Conservation (phyloP, 495 filamentous ascomycete genomes). For the Neurospora africana region DNA sequence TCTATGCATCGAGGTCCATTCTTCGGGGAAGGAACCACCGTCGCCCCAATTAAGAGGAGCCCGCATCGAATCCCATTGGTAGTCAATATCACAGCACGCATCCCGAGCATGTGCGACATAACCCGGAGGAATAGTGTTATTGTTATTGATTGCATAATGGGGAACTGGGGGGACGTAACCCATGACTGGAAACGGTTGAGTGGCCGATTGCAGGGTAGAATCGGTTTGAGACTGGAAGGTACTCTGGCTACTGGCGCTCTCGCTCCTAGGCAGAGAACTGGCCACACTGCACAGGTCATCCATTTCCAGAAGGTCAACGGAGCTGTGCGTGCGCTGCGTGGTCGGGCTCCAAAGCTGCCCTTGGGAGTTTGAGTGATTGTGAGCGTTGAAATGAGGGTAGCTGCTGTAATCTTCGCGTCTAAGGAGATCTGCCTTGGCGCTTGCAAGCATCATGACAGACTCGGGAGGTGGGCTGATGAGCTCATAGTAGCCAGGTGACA, state of each 20-base stretch:
- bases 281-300: conserved; percentile 11
- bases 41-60: conserved; percentile 67
- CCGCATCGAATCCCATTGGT: conserved; percentile 89
- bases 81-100: conserved; percentile 75
- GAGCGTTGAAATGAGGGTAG: conserved; percentile 29
- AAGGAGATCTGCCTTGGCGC: conserved; percentile 75
- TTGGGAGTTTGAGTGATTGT: conserved; percentile 21
- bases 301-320: conserved; percentile 13
- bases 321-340: background rate
- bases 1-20: conserved; percentile 91
- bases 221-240: background rate
- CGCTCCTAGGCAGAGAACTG: conserved; percentile 16
- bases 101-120: conserved; percentile 90
- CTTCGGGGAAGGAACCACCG: conserved; percentile 81
- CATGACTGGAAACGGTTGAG: background rate
- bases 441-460: conserved; percentile 74
- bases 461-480: conserved; percentile 80
- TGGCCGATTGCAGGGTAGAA: conserved; percentile 5
- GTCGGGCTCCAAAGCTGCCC: conserved; percentile 32
- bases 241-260: conserved; percentile 10
- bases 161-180: conserved; percentile 69
- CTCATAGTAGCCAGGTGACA: conserved; percentile 85
- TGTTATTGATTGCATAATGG: conserved; percentile 69
- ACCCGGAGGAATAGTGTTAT: conserved; percentile 72
- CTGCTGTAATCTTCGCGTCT: conserved; percentile 54